Evolutionary conservation across 306 rosid species (phyloP).

Genomic region (Parietaria judaica): DNA sequence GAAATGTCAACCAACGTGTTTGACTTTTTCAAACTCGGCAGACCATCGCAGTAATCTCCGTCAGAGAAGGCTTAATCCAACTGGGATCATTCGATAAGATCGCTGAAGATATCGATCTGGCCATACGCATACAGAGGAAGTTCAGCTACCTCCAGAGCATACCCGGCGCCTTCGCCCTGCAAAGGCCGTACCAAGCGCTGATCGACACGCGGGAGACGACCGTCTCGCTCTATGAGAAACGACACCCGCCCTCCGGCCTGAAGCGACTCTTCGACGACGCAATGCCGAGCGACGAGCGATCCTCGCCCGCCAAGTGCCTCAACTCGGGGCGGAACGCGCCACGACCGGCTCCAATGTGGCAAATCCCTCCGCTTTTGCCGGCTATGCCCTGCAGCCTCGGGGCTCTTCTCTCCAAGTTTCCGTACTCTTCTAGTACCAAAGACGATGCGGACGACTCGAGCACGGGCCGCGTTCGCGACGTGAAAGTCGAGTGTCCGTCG

Average conservation of each 20-base stretch:
- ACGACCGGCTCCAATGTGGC: slow-evolving; percentile 34
- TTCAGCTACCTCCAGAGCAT: slow-evolving; percentile 72
- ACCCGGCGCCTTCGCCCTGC: slow-evolving; percentile 64
- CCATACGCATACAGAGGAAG: slow-evolving; percentile 63
- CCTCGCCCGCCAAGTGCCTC: slow-evolving; percentile 40
- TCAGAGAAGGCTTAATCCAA: slow-evolving; percentile 82
- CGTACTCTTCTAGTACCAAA: slow-evolving; percentile 14
- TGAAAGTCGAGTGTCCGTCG: slow-evolving; percentile 23
- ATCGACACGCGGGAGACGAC: slow-evolving; percentile 36
- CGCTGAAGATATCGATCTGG: slow-evolving; percentile 60
- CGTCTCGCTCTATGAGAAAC: slow-evolving; percentile 21
- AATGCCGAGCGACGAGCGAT: slow-evolving; percentile 14
- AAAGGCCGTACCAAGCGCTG: slow-evolving; percentile 52
- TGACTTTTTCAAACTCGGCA: slow-evolving; percentile 14
- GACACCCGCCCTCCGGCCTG: slow-evolving; percentile 25
- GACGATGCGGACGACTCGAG: slow-evolving; percentile 19
- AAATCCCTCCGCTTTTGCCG: slow-evolving; percentile 43
- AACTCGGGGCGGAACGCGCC: slow-evolving; percentile 57
- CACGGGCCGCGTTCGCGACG: slow-evolving; percentile 7
- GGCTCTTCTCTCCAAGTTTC: slow-evolving; percentile 39
- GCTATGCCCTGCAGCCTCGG: slow-evolving; percentile 48
- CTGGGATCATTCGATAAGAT: slow-evolving; percentile 80
- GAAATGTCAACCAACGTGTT: neutral
- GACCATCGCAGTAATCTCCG: slow-evolving; percentile 73
- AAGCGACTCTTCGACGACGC: slow-evolving; percentile 43